A percentile compares a stretch with the other conserved stretches of the same genome.
Evolutionary conservation across 1,284 basidiomycete species (phyloP).

Genomic region (Malassezia dermatis): DNA sequence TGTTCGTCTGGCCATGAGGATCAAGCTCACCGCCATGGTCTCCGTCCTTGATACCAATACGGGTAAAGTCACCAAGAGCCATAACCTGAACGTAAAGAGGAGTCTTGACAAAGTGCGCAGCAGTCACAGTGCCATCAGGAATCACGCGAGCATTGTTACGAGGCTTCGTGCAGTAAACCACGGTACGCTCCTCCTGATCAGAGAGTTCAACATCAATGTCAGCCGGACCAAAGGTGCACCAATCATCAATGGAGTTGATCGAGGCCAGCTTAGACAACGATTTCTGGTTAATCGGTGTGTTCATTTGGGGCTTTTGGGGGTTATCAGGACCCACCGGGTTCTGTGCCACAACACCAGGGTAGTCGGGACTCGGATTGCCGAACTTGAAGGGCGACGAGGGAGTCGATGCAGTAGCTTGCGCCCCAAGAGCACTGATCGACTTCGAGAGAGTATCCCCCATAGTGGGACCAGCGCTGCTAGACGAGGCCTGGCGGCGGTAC

Average conservation of each 20-base stretch:
- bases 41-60: conserved; percentile 30
- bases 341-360: conserved; percentile 30
- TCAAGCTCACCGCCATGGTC: conserved; percentile 47
- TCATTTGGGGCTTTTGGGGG: conserved; percentile 29
- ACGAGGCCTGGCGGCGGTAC: conserved; percentile 3
- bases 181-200: conserved; percentile 59
- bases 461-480: neutral
- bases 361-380: conserved; percentile 30
- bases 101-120: conserved; percentile 45
- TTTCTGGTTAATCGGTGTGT: conserved; percentile 44
- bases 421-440: neutral
- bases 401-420: neutral
- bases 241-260: conserved; percentile 45
- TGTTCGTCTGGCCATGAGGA: conserved; percentile 46
- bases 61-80: conserved; percentile 48
- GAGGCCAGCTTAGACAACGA: conserved; percentile 39
- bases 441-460: neutral
- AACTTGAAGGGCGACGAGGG: conserved; percentile 28
- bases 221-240: conserved; percentile 49
- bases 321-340: conserved; percentile 36
- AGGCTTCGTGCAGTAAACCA: conserved; percentile 62
- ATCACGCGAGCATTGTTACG: conserved; percentile 48
- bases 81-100: conserved; percentile 51
- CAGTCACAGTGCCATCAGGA: conserved; percentile 44
- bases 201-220: conserved; percentile 54